A percentile compares a stretch with the other conserved stretches of the same genome.
These are phyloP conservation scores for Lentinula guzmanii DNA, from an alignment of 768 basidiomycete species.

Conservation along the genomic window DNA sequence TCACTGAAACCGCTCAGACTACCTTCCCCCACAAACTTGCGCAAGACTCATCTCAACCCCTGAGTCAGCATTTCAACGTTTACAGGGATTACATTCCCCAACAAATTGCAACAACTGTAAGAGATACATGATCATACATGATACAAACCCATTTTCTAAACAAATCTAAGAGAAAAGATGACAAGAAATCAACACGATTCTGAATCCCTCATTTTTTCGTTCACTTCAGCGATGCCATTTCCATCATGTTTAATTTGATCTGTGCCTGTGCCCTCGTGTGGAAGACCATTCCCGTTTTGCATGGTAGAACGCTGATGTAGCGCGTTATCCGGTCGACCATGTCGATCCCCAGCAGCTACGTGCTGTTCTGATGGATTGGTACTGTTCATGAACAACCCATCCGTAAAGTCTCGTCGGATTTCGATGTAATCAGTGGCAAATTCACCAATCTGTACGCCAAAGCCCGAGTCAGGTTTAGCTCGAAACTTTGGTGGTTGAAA, in stretches of 20 bases:
- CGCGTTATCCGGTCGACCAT: constrained; percentile 27
- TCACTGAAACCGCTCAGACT: too few relatives aligned
- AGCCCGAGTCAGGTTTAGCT: not conserved
- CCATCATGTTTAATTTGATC: not conserved
- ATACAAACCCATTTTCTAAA: too few relatives aligned
- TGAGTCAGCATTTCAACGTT: too few relatives aligned
- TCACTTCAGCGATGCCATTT: not conserved
- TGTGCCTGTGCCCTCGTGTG: not conserved
- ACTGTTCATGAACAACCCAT: constrained; percentile 34
- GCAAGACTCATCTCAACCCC: too few relatives aligned
- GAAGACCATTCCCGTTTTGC: not conserved
- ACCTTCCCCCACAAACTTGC: too few relatives aligned
- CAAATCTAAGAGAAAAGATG: not conserved
- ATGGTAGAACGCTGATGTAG: not conserved
- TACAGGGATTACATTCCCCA: too few relatives aligned
- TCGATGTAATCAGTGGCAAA: constrained; percentile 69
- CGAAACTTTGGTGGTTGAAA: not conserved
- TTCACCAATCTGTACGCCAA: constrained; percentile 49
- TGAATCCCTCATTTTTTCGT: not conserved
- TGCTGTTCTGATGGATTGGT: constrained; percentile 5
- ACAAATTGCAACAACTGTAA: too few relatives aligned
- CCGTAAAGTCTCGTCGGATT: constrained; percentile 58
- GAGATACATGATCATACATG: too few relatives aligned
- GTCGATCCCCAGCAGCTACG: constrained; percentile 31
- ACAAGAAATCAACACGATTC: not conserved